phyloP scores from a whole-genome alignment of 768 basidiomycete genomes.

The Lactarius hengduanensis region DNA sequence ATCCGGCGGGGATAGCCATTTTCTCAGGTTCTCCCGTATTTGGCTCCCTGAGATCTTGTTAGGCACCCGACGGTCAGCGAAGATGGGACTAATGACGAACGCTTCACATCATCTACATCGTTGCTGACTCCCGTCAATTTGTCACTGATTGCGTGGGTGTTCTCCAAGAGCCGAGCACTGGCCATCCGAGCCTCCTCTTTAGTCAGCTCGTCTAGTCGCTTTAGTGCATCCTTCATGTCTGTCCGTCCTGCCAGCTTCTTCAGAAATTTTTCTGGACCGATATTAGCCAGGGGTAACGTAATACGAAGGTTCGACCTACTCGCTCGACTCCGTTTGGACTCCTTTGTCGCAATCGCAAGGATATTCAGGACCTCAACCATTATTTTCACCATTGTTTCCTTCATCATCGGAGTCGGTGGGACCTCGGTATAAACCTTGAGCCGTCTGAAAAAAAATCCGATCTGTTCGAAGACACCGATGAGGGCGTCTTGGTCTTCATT shows the following conservation, averaged over 20 bases:
- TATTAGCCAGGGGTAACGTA: not conserved
- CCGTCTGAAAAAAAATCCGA: not conserved
- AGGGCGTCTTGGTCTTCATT: not conserved
- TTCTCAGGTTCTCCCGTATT: not conserved
- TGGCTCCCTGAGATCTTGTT: not conserved
- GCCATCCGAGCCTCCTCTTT: not conserved
- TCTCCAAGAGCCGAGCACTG: not conserved
- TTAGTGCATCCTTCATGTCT: not conserved
- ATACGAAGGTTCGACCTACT: not conserved
- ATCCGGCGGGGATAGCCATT: not conserved
- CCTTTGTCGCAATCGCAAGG: not conserved
- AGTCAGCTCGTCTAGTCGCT: not conserved
- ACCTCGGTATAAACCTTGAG: not conserved
- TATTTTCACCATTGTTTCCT: not conserved
- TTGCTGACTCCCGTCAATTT: not conserved
- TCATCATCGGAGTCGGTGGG: not conserved
- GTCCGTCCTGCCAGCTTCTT: not conserved
- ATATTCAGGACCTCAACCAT: not conserved
- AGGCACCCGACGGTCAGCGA: not conserved
- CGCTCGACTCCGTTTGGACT: not conserved
- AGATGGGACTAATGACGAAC: not conserved
- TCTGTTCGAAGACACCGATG: not conserved
- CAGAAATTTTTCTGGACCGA: not conserved
- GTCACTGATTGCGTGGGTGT: not conserved
- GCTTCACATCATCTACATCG: not conserved